phyloP scores from a whole-genome alignment of 331 rosid genomes.

The Telfairia occidentalis region DNA sequence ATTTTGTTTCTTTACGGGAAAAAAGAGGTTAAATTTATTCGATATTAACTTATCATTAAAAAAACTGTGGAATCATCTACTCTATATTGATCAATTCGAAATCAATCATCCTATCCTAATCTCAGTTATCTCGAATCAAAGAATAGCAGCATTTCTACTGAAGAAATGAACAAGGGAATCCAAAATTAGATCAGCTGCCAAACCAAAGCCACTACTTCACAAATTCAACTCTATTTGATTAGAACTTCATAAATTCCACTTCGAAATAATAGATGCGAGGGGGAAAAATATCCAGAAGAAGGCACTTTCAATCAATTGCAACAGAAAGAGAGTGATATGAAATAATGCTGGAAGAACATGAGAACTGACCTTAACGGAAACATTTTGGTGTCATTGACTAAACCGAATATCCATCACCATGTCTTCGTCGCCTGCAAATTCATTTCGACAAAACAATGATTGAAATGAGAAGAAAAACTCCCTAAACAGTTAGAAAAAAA shows the following conservation, averaged over 20 bases:
- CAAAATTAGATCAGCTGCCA: background rate
- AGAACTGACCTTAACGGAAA: slow-evolving; percentile 55
- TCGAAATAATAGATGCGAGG: background rate
- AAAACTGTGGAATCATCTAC: background rate
- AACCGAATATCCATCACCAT: slow-evolving; percentile 21
- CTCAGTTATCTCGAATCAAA: background rate
- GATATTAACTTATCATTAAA: background rate
- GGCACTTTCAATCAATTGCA: slow-evolving; percentile 3
- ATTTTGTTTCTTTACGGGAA: background rate
- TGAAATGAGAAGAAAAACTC: background rate
- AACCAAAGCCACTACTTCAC: background rate
- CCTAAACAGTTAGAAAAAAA: background rate
- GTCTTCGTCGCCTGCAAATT: background rate
- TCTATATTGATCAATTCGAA: background rate
- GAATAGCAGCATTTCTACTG: background rate
- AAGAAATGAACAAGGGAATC: background rate
- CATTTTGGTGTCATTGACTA: slow-evolving; percentile 40
- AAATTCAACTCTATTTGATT: background rate
- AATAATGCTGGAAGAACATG: background rate
- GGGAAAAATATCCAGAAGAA: background rate
- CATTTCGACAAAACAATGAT: background rate
- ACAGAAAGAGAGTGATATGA: slow-evolving; percentile 17
- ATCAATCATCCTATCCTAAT: background rate
- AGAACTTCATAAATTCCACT: background rate
- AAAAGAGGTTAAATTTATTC: background rate